Evolutionary conservation across 805 yeast species (phyloP), one percentile per base, ranked within the genome.

Genomic region (Schwanniomyces vanrijiae): DNA sequence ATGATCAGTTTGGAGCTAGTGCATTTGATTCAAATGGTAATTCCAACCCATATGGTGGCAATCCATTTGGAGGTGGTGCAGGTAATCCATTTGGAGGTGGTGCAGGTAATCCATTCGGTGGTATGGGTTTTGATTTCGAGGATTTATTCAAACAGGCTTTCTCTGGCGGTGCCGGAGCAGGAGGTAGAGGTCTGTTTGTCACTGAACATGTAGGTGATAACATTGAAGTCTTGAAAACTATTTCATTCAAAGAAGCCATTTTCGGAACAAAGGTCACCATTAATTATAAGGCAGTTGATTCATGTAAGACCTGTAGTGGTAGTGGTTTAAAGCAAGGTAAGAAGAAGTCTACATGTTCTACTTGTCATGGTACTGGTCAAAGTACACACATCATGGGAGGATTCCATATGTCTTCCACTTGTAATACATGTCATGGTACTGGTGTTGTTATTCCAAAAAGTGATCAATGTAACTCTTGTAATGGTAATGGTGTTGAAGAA

Each of bases 351-450:
- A 88, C 96, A 0, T 94, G 99, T 75, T 71, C 81, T 0, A 70
- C 88, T 2, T 94, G 99, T 74, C 89, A 90, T 47, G 99, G 99
- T 48, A 81, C 96, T 0, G 99, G 99, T 4, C 86, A 91, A 29
- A 82, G 86, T 14, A 86, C 90, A 18, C 97, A 92, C 58, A 76
- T 83, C 40, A 78, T 88, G 62, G 97, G 96, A 3, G 98, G 98
- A 0, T 94, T 92, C 79, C 97, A 91, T 59, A 90, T 94, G 96
- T 85, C 96, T 2, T 83, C 96, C 0, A 90, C 97, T 10, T 94
- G 99, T 77, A 76, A 76, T 42, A 71, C 83, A 3, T 94, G 99
- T 75, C 83, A 78, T 39, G 99, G 99, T 35, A 73, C 88, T 5
- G 99, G 99, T 45, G 94, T 90, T 1, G 77, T 75, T 3, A 82